A percentile compares a stretch with the other conserved stretches of the same genome.
Evolutionary conservation across 2,329 filamentous ascomycete species (phyloP).

Genomic region (Zasmidium cellare): DNA sequence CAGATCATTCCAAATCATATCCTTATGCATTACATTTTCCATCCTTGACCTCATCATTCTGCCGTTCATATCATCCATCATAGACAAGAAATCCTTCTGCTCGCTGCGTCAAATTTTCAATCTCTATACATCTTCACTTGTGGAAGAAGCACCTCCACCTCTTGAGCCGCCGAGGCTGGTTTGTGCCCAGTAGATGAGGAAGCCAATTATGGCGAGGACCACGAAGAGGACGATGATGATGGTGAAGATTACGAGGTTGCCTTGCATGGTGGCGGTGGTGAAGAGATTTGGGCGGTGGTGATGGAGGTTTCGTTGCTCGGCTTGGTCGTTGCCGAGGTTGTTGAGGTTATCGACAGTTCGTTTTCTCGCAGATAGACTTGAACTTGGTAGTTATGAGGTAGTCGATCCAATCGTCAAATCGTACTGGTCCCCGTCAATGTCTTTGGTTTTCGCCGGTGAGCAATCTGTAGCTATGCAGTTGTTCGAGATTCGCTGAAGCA

Average conservation of each 20-base stretch:
- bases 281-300: no score
- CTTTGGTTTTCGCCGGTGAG: not conserved
- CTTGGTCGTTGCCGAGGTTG: no score
- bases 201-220: slow-evolving; percentile 50
- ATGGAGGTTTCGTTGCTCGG: no score
- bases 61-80: no score
- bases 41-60: not conserved
- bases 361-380: no score
- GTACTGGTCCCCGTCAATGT: not conserved
- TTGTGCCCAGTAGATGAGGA: slow-evolving; percentile 52
- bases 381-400: no score
- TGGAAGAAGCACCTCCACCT: slow-evolving; percentile 26
- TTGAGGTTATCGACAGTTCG: no score
- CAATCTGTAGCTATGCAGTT: not conserved
- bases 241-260: slow-evolving; percentile 55
- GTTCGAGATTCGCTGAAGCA: not conserved
- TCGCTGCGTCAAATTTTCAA: no score
- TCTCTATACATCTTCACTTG: slow-evolving; percentile 31
- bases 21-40: not conserved
- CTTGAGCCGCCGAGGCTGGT: slow-evolving; percentile 33
- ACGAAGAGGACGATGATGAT: slow-evolving; percentile 56
- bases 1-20: not conserved
- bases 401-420: no score
- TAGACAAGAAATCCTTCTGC: no score
- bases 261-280: slow-evolving; percentile 43